Evolutionary conservation across 331 rosid genomes (phyloP), one percentile per base, ranked within the genome.

Genomic region (Prunus yedoensis): DNA sequence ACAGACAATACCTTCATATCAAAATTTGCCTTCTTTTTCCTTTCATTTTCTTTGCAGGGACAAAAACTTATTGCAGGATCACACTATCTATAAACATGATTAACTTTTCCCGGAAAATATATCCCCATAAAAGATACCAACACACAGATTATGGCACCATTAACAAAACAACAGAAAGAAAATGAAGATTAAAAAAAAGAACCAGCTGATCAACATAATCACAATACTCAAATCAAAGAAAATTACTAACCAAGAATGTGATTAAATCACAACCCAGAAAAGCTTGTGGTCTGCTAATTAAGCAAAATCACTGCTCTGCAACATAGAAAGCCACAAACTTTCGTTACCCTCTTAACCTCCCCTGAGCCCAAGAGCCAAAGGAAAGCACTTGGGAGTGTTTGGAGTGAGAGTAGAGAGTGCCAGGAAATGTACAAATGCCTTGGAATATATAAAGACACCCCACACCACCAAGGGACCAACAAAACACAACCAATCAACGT

Each of bases 361-460:
- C 56, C 14, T 47, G 43, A 23, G 72, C 14, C 43, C 52, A 47
- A 47, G 52, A 47, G 52, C 59, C 32, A 38, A 60, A 62, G 1
- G 45, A 15, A 62, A 62, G 13, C 53, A 57, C 11, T 57, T 71
- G 50, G 63, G 12, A 72, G 17, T 38, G 66, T 18, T 12, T 57
- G 41, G 41, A 14, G 3, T 57, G 63, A 57, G 17, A 57, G 63
- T 57, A 14, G 28, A 17, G 77, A 77, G 62, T 74, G 80, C 15
- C 18, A 15, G 6, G 32, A 4, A 58, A 21, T 59, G 35, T 21
- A 30, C 25, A 2, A 20, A 69, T 56, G 50, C 18, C 63, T 60
- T 20, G 23, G 25, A 27, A 82, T 66, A 77, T 63, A 65, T 63
- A 80, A 15, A 27, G 15, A 32, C 20, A 32, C 20, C 6, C 5